Base-by-base conservation (phyloP, 2,329 filamentous ascomycete genomes). In the Purpureocillium lavendulum region DNA sequence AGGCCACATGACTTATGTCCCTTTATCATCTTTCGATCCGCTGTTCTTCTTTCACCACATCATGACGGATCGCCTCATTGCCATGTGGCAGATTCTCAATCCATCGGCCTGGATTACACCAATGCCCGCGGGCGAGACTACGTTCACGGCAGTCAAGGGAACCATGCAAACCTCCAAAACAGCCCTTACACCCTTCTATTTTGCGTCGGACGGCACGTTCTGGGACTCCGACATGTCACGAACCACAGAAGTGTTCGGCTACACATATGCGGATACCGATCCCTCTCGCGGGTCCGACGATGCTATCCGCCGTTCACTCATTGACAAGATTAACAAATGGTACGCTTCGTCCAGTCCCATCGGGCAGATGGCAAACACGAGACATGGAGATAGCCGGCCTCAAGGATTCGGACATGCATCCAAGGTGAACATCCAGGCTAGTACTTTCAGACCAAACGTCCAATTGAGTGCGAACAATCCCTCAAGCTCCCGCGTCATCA, bases 21-120 rank as follows among this genome's bases (percentile, higher is more conserved):
- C 79, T 14, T 82, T 83, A 49, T 84, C 85, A 2, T 75, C 82
- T 0, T 94, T 87, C 54, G 87, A 94, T 53, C 86, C 86, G 0
- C 64, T 86, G 11, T 89, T 90, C 60, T 85, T 82, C 61, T 62
- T 90, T 8, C 84, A 90, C 51, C 86, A 90, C 51, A 66, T 70
- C 45, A 88, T 84, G 59, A 73, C 87, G 7, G 87, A 94, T 53
- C 76, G 87, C 3, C 60, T 85, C 21, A 77, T 87, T 45, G 77
- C 84, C 26, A 73, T 94, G 44, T 92, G 84, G 84, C 84, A 92
- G 62, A 67, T 71, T 1, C 59, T 92, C 12, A 74, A 92, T 46
- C 83, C 82, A 0, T 64, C 77, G 15, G 73, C 73, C 21, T 90
- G 80, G 63, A 73, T 87, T 5, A 62, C 69, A 16, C 71, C 80